These are phyloP conservation scores for Yamadazyma atlantica DNA, from an alignment of 1,139 yeast species.

Conservation along the genomic window DNA sequence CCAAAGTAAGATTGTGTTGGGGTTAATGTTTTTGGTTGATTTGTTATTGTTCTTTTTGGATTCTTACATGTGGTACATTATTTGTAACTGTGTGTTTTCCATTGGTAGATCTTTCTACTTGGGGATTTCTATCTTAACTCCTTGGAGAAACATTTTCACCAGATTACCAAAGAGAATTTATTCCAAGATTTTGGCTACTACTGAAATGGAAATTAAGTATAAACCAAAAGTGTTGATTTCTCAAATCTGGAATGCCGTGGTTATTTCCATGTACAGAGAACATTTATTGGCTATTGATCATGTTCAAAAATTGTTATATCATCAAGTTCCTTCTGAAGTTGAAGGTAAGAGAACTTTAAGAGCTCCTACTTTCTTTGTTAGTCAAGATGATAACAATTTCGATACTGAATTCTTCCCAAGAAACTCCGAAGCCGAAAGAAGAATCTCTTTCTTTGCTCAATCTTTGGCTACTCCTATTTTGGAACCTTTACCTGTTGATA, in stretches of 20 bases:
- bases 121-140: constrained; percentile 97
- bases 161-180: constrained; percentile 98
- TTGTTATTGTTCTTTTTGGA: constrained; percentile 94
- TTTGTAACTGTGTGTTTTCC: constrained; percentile 91
- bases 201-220: constrained; percentile 98
- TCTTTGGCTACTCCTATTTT: constrained; percentile 97
- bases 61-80: constrained; percentile 98
- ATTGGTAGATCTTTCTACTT: constrained; percentile 96
- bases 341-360: constrained; percentile 98
- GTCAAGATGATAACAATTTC: constrained; percentile 94
- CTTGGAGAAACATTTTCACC: constrained; percentile 98
- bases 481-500: constrained; percentile 97
- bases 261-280: constrained; percentile 97
- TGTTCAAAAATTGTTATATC: constrained; percentile 93
- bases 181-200: constrained; percentile 94
- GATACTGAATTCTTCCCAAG: constrained; percentile 95
- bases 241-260: constrained; percentile 98
- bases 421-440: constrained; percentile 97
- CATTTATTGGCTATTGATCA: constrained; percentile 96
- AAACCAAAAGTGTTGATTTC: constrained; percentile 97
- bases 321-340: constrained; percentile 95
- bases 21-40: constrained; percentile 90
- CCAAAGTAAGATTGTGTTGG: constrained; percentile 85
- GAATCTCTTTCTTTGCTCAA: constrained; percentile 98
- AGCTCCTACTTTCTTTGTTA: constrained; percentile 97